Conservation (phyloP, 495 filamentous ascomycete genomes). For the Penicillium lividum region DNA sequence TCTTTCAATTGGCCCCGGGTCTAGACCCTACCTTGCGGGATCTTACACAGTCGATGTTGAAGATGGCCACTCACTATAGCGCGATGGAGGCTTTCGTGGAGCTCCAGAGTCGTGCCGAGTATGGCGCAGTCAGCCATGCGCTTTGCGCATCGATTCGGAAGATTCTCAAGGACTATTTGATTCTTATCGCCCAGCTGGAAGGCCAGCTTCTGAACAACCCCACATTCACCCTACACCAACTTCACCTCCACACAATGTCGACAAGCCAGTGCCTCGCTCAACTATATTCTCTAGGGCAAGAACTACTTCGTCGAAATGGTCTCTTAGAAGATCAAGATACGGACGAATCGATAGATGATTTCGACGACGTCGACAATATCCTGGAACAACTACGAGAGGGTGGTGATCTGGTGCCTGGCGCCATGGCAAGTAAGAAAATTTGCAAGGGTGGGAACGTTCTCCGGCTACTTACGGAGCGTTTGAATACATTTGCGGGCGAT, state of each 20-base stretch:
- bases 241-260: constrained; percentile 87
- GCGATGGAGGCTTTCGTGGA: constrained; percentile 93
- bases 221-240: constrained; percentile 84
- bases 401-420: constrained; percentile 71
- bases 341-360: constrained; percentile 79
- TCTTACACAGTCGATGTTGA: constrained; percentile 82
- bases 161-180: constrained; percentile 86
- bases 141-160: constrained; percentile 91
- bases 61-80: constrained; percentile 91
- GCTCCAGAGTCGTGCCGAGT: constrained; percentile 88
- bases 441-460: constrained; percentile 94
- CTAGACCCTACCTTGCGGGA: constrained; percentile 90
- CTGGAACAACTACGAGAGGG: constrained; percentile 78
- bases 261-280: constrained; percentile 89
- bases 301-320: constrained; percentile 83
- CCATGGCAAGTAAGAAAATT: constrained; percentile 83
- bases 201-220: constrained; percentile 84
- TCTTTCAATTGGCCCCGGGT: constrained; percentile 76
- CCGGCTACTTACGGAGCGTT: constrained; percentile 75
- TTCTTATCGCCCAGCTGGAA: constrained; percentile 90
- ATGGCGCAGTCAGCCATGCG: constrained; percentile 94
- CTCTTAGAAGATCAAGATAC: constrained; percentile 77
- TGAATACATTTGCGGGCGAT: constrained; percentile 89
- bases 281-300: constrained; percentile 81
- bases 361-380: constrained; percentile 84